A percentile compares a stretch with the other conserved stretches of the same genome.
phyloP scores from a whole-genome alignment of 1,139 yeast genomes.

The Arxiozyma heterogenica region DNA sequence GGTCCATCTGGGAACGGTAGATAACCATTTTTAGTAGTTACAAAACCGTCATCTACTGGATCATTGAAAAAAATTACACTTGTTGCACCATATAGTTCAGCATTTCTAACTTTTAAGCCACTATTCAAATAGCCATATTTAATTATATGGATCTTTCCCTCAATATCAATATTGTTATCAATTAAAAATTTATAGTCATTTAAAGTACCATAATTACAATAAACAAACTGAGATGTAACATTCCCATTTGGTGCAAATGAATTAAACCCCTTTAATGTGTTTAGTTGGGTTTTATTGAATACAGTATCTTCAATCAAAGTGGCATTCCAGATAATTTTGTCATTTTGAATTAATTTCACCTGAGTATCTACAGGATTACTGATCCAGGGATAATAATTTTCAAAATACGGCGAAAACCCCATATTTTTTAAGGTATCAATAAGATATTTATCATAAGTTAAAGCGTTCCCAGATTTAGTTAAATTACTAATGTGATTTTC shows the following conservation, averaged over 20 bases:
- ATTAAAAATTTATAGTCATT: slow-evolving; percentile 46
- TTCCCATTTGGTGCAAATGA: slow-evolving; percentile 53
- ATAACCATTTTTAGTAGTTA: slow-evolving; percentile 35
- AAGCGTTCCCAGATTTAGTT: slow-evolving; percentile 30
- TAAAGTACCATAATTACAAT: slow-evolving; percentile 56
- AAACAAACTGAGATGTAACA: slow-evolving; percentile 45
- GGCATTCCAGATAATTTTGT: slow-evolving; percentile 44
- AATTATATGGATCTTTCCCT: slow-evolving; percentile 49
- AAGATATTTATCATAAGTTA: slow-evolving; percentile 37
- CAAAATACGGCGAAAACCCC: slow-evolving; percentile 46
- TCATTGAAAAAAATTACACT: slow-evolving; percentile 51
- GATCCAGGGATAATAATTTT: slow-evolving; percentile 49
- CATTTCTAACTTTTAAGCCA: slow-evolving; percentile 44
- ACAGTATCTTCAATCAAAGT: slow-evolving; percentile 60
- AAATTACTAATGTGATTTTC: slow-evolving; percentile 33
- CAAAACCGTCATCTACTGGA: slow-evolving; percentile 38
- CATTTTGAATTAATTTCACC: slow-evolving; percentile 36
- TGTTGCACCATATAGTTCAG: slow-evolving; percentile 45
- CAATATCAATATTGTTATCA: slow-evolving; percentile 33
- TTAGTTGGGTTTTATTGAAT: slow-evolving; percentile 40
- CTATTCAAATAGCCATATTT: slow-evolving; percentile 44
- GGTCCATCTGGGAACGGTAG: slow-evolving; percentile 39
- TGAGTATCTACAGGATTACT: slow-evolving; percentile 44
- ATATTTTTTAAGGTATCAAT: slow-evolving; percentile 33
- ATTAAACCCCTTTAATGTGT: slow-evolving; percentile 46